phyloP scores from a whole-genome alignment of 441 rosid species.

The Bocquillonia castaneifolia region DNA sequence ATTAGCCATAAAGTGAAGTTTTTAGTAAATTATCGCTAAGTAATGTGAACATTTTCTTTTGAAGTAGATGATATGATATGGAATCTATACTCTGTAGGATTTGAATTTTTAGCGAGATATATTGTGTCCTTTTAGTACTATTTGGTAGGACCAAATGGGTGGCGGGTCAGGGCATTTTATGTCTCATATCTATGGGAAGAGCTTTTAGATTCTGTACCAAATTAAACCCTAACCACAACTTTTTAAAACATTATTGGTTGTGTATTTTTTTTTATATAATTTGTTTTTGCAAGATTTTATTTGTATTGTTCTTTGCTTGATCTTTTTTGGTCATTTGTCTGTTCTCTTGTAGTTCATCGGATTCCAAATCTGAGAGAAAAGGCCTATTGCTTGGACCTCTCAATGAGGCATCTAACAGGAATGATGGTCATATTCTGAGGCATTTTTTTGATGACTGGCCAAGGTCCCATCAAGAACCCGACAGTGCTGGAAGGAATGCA shows the following conservation, averaged over 20 bases:
- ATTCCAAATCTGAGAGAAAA: slow-evolving; percentile 34
- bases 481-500: slow-evolving; percentile 33
- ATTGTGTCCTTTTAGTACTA: slow-evolving; percentile 15
- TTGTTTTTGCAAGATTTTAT: not conserved
- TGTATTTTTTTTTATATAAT: slow-evolving; percentile 2
- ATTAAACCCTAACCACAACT: slow-evolving; percentile 49
- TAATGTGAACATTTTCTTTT: not conserved
- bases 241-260: slow-evolving; percentile 16
- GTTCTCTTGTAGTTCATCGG: slow-evolving; percentile 31
- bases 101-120: not conserved
- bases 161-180: slow-evolving; percentile 34
- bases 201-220: slow-evolving; percentile 45
- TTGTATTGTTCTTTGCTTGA: not conserved
- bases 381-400: slow-evolving; percentile 42
- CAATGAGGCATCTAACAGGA: slow-evolving; percentile 32
- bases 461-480: slow-evolving; percentile 45
- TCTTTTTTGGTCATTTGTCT: slow-evolving; percentile 2
- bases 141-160: slow-evolving; percentile 37
- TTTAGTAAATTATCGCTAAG: not conserved
- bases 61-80: slow-evolving; percentile 2
- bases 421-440: slow-evolving; percentile 63
- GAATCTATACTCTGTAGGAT: slow-evolving; percentile 11
- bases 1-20: not conserved
- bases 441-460: slow-evolving; percentile 96
- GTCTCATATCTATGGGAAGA: slow-evolving; percentile 39